These are phyloP conservation scores for Termitomyces sp. DNA, from an alignment of 768 basidiomycete species.

Conservation along the genomic window DNA sequence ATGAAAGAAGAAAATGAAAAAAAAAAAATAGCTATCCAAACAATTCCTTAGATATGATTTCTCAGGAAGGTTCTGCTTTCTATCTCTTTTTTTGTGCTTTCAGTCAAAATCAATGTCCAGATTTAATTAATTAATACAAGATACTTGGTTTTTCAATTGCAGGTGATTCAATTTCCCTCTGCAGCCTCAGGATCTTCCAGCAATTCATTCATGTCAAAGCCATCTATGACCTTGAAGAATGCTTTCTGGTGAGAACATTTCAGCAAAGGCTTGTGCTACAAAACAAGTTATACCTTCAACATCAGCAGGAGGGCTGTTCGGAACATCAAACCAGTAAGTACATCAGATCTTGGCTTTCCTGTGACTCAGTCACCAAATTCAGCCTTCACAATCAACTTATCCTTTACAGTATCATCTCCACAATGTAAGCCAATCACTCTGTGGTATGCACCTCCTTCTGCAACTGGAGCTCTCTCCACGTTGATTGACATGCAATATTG, in stretches of 20 bases:
- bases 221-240: neutral
- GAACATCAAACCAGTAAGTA: too few relatives aligned
- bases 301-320: too few relatives aligned
- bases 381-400: neutral
- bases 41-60: too few relatives aligned
- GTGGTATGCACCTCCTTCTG: neutral
- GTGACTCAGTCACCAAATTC: neutral
- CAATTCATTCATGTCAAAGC: neutral
- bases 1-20: too few relatives aligned
- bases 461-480: neutral
- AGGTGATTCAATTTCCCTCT: too few relatives aligned
- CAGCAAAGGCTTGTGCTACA: neutral
- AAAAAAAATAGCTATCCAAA: too few relatives aligned
- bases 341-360: neutral
- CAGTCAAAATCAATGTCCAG: too few relatives aligned
- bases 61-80: too few relatives aligned
- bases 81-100: too few relatives aligned
- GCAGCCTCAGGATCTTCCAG: neutral
- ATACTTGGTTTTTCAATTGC: too few relatives aligned
- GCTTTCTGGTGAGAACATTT: neutral
- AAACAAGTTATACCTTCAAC: too few relatives aligned
- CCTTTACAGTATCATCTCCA: neutral
- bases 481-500: neutral
- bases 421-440: neutral
- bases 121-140: too few relatives aligned